These are phyloP conservation scores for Staphylotrichum tortipilum DNA, from an alignment of 495 filamentous ascomycete species.

Conservation along the genomic window DNA sequence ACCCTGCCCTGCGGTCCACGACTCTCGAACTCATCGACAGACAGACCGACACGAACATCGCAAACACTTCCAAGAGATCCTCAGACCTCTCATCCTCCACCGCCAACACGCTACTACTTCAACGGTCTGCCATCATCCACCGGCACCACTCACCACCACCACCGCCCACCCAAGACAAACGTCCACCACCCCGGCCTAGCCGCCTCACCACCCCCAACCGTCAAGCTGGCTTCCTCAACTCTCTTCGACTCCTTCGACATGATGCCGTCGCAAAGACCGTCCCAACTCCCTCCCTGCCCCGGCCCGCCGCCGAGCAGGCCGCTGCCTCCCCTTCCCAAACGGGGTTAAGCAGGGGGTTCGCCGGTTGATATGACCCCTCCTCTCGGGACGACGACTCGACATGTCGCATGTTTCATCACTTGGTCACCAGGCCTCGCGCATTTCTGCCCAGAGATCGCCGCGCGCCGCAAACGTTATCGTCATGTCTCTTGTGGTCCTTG, in stretches of 20 bases:
- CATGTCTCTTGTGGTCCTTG: slow-evolving; percentile 1
- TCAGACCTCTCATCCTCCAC: slow-evolving; percentile 1
- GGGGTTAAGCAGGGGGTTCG: slow-evolving; percentile 38
- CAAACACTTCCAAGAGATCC: slow-evolving; percentile 7
- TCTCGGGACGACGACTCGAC: slow-evolving; percentile 11
- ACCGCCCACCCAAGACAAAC: too few relatives aligned
- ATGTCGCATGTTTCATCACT: slow-evolving; percentile 10
- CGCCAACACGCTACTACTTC: background rate
- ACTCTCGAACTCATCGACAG: slow-evolving; percentile 24
- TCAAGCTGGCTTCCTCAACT: slow-evolving; percentile 10
- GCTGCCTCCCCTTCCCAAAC: slow-evolving; percentile 73
- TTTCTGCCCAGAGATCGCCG: slow-evolving; percentile 8
- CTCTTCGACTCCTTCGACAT: slow-evolving; percentile 24
- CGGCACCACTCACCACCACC: background rate
- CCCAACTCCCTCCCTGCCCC: slow-evolving; percentile 73
- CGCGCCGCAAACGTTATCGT: slow-evolving; percentile 11
- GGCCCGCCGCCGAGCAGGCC: slow-evolving; percentile 77
- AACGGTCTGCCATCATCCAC: background rate
- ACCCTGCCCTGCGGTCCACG: slow-evolving; percentile 6
- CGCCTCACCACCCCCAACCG: slow-evolving; percentile 13
- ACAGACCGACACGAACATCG: slow-evolving; percentile 20
- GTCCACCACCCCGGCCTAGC: slow-evolving; percentile 6
- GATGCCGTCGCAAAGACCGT: slow-evolving; percentile 61
- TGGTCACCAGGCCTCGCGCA: slow-evolving; percentile 10
- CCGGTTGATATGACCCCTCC: background rate